Conservation (phyloP, 108 stramenopile species). For the Cylindrotheca fusiformis region DNA sequence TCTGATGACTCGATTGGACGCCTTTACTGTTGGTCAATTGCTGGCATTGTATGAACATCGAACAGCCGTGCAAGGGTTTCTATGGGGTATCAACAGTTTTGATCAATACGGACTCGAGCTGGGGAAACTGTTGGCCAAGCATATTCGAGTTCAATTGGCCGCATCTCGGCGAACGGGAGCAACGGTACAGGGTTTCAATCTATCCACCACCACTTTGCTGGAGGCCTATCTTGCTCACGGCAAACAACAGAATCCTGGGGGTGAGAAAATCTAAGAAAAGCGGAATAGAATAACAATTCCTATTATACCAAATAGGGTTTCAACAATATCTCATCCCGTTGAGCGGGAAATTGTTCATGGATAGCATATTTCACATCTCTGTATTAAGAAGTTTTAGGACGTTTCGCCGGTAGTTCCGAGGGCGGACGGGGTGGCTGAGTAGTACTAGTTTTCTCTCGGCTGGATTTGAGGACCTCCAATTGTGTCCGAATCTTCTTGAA, state of each 20-base stretch:
- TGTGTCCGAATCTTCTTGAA: constrained; percentile 40
- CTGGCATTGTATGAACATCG: constrained; percentile 98
- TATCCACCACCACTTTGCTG: constrained; percentile 68
- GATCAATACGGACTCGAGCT: constrained; percentile 93
- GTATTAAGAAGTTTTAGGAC: no score
- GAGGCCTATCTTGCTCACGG: constrained; percentile 80
- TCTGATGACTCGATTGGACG: constrained; percentile 79
- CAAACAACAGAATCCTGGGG: constrained; percentile 12
- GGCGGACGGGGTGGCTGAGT: background rate
- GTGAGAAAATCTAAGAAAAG: background rate
- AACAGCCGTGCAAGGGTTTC: constrained; percentile 95
- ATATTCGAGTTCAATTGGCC: constrained; percentile 68
- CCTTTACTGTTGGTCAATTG: constrained; percentile 88
- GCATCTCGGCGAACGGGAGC: constrained; percentile 71
- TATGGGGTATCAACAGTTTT: constrained; percentile 98
- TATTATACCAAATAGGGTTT: background rate
- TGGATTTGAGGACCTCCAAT: constrained; percentile 28
- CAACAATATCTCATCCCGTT: constrained; percentile 2
- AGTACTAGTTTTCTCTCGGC: constrained; percentile 1
- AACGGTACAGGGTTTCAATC: constrained; percentile 86
- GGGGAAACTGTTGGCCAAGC: constrained; percentile 88
- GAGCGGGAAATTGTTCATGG: no score
- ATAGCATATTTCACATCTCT: no score
- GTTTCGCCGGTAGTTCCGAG: constrained; percentile 12
- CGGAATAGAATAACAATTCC: background rate